Evolutionary conservation across 331 rosid genomes (phyloP).

Genomic region (Dryas integrifolia): DNA sequence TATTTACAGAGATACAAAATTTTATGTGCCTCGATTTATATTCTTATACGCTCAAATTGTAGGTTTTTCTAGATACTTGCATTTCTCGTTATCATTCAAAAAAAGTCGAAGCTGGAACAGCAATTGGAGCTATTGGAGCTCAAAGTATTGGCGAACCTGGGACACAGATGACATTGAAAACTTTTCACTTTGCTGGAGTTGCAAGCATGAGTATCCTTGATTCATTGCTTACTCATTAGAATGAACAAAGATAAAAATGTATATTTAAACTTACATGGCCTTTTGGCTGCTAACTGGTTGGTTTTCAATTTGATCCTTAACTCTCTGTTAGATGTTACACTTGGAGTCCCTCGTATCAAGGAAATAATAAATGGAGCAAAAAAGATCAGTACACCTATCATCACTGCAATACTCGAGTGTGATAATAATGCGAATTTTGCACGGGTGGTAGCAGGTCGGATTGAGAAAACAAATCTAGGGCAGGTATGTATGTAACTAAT

Average conservation of each 20-base stretch:
- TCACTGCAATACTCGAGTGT: constrained; percentile 66
- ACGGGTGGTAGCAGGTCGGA: constrained; percentile 75
- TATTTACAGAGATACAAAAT: neutral
- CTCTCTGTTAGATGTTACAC: constrained; percentile 69
- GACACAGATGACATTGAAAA: constrained; percentile 94
- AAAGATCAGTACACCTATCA: constrained; percentile 79
- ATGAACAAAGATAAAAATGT: constrained; percentile 10
- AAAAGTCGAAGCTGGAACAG: constrained; percentile 86
- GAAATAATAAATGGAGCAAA: constrained; percentile 82
- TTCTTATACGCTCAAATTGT: constrained; percentile 1
- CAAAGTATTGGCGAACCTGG: constrained; percentile 99
- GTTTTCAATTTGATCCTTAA: constrained; percentile 44
- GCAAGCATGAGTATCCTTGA: constrained; percentile 99
- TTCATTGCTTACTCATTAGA: constrained; percentile 16
- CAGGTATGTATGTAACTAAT: constrained; percentile 61
- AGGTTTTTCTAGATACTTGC: constrained; percentile 85
- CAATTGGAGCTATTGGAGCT: constrained; percentile 93
- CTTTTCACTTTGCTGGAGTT: constrained; percentile 98
- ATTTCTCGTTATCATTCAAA: constrained; percentile 72
- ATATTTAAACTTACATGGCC: constrained; percentile 10
- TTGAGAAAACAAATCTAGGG: constrained; percentile 85
- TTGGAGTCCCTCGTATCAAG: constrained; percentile 94
- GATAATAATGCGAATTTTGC: constrained; percentile 59
- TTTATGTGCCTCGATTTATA: neutral
- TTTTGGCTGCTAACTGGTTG: constrained; percentile 28